Evolutionary conservation across 306 rosid genomes (phyloP).

Genomic region (Vicia sativa): DNA sequence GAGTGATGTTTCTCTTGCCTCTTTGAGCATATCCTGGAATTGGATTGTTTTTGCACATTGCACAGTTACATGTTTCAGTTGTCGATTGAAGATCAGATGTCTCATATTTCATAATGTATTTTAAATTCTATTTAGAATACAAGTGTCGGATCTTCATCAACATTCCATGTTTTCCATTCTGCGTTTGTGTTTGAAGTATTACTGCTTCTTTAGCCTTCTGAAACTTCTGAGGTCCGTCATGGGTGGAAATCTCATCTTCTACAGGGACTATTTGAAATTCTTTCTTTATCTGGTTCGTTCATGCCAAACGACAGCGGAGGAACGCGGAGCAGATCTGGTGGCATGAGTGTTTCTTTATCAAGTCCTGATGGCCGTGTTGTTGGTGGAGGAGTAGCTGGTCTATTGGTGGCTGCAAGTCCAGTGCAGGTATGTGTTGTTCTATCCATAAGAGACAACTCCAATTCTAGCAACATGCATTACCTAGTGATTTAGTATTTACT

Average conservation of each 20-base stretch:
- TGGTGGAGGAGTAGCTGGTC: constrained; percentile 96
- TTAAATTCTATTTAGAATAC: neutral
- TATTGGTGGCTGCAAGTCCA: constrained; percentile 91
- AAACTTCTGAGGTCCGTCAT: neutral
- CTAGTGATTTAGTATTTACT: neutral
- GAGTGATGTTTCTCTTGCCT: neutral
- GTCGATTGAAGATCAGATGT: neutral
- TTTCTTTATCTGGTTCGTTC: constrained; percentile 89
- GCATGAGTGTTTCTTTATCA: constrained; percentile 91
- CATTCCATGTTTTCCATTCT: neutral
- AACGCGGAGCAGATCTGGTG: constrained; percentile 92
- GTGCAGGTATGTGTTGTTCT: constrained; percentile 60
- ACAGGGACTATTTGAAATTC: constrained; percentile 93
- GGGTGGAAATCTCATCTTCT: constrained; percentile 20
- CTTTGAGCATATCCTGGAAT: neutral
- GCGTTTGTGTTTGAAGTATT: constrained; percentile 9
- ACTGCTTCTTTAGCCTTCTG: neutral
- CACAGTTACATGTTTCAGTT: neutral
- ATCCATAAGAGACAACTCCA: constrained; percentile 4
- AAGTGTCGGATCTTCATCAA: neutral
- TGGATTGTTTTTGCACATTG: neutral
- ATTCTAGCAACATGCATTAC: constrained; percentile 8
- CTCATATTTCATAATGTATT: neutral
- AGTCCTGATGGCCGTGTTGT: constrained; percentile 97
- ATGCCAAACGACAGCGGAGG: constrained; percentile 87